A percentile compares a stretch with the other conserved stretches of the same genome.
Conservation (phyloP, 1,284 basidiomycete genomes). For the Neonothopanus nambi region DNA sequence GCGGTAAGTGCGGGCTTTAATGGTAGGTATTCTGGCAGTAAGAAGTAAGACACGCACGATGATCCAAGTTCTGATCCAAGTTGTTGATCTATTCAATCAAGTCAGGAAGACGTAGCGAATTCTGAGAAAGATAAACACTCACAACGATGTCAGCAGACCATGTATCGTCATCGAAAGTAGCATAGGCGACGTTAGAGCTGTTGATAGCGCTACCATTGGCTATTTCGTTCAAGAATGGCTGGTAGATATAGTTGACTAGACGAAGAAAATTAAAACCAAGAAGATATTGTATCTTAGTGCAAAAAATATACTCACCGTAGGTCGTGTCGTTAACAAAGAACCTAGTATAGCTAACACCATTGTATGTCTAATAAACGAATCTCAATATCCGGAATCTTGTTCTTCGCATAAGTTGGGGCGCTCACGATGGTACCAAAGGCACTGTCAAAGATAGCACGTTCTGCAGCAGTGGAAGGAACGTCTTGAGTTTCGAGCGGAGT, state of each 20-base stretch:
- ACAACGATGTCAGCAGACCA: neutral
- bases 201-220: neutral
- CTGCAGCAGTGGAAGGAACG: neutral
- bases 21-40: neutral
- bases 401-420: no score
- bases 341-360: neutral
- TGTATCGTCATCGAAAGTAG: neutral
- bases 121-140: neutral
- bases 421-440: neutral
- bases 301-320: neutral
- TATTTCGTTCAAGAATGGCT: neutral
- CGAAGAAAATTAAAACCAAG: neutral
- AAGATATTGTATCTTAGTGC: no score
- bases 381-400: no score
- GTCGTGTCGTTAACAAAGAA: neutral
- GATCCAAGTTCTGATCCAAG: neutral
- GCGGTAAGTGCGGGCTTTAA: neutral
- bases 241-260: conserved; percentile 1
- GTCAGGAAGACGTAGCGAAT: no score
- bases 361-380: neutral
- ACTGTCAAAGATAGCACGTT: neutral
- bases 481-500: neutral
- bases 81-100: neutral
- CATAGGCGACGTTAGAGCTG: neutral
- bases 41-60: neutral